phyloP scores from a whole-genome alignment of 2,329 filamentous ascomycete genomes.

The Microcera coccophila region DNA sequence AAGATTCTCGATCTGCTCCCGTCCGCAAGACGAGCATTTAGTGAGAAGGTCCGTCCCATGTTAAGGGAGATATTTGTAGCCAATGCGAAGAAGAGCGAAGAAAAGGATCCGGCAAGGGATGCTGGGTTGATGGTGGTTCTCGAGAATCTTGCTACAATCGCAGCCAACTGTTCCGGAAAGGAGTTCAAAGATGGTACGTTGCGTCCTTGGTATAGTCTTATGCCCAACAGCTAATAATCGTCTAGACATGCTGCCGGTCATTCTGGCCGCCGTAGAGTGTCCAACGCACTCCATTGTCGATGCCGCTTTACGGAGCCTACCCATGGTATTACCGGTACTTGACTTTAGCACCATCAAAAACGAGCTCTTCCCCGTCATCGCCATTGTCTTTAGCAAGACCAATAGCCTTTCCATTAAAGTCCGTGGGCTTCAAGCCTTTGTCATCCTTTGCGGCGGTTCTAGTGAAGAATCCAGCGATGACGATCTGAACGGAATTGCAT shows the following conservation, averaged over 20 bases:
- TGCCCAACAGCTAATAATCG: neutral
- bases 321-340: conserved; percentile 76
- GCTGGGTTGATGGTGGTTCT: conserved; percentile 88
- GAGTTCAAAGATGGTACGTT: conserved; percentile 86
- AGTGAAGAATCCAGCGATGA: conserved; percentile 54
- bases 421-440: conserved; percentile 83
- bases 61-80: conserved; percentile 78
- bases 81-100: conserved; percentile 54
- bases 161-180: conserved; percentile 79
- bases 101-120: conserved; percentile 79
- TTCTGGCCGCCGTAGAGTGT: conserved; percentile 80
- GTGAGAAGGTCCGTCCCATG: conserved; percentile 79
- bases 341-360: conserved; percentile 98
- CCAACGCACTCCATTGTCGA: conserved; percentile 87
- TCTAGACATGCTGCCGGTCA: conserved; percentile 79
- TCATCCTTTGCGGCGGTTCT: conserved; percentile 79
- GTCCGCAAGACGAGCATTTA: conserved; percentile 71
- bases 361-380: conserved; percentile 90
- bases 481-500: conserved; percentile 68
- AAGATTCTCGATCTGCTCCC: conserved; percentile 79
- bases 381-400: conserved; percentile 85
- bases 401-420: conserved; percentile 94
- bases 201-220: conserved; percentile 9
- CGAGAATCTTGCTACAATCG: conserved; percentile 73
- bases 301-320: conserved; percentile 73